phyloP scores from a whole-genome alignment of 257 asterid genomes.

The Thymus mandschuricus region DNA sequence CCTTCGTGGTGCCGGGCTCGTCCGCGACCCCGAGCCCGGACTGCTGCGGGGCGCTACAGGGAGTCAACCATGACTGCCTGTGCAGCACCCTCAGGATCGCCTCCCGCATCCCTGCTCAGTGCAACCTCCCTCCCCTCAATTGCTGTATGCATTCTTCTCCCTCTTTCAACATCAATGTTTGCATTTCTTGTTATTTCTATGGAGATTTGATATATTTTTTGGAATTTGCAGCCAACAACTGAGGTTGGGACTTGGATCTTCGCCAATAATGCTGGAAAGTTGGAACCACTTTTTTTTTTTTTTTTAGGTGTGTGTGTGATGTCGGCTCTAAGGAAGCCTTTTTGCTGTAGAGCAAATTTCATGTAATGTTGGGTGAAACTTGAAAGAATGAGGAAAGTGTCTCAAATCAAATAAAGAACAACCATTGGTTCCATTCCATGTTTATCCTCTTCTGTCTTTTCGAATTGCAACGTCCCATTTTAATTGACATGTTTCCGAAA shows the following conservation, averaged over 20 bases:
- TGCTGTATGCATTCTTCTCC: conserved; percentile 24
- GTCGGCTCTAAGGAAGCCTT: not conserved
- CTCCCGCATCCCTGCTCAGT: conserved; percentile 45
- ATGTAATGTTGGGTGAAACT: conserved; percentile 8
- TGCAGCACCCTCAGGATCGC: conserved; percentile 49
- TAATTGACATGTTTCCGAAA: no score
- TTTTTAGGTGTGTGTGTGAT: conserved; percentile 5
- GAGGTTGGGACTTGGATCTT: conserved; percentile 20
- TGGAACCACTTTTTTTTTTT: conserved; percentile 4
- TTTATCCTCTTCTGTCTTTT: no score
- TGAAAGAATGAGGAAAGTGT: not conserved
- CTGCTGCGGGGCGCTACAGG: conserved; percentile 56
- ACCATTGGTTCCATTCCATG: not conserved
- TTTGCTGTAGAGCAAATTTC: not conserved
- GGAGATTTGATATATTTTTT: not conserved
- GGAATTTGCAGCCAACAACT: conserved; percentile 15
- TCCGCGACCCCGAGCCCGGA: conserved; percentile 38
- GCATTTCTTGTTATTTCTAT: no score
- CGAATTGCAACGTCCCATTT: no score
- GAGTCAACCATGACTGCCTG: conserved; percentile 49
- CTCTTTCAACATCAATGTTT: not conserved
- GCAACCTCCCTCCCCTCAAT: conserved; percentile 51
- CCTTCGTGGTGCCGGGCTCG: conserved; percentile 46
- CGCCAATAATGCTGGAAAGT: conserved; percentile 20
- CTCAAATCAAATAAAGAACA: conserved; percentile 8